Evolutionary conservation across 441 rosid genomes (phyloP).

Genomic region (Bruguiera hainesii): DNA sequence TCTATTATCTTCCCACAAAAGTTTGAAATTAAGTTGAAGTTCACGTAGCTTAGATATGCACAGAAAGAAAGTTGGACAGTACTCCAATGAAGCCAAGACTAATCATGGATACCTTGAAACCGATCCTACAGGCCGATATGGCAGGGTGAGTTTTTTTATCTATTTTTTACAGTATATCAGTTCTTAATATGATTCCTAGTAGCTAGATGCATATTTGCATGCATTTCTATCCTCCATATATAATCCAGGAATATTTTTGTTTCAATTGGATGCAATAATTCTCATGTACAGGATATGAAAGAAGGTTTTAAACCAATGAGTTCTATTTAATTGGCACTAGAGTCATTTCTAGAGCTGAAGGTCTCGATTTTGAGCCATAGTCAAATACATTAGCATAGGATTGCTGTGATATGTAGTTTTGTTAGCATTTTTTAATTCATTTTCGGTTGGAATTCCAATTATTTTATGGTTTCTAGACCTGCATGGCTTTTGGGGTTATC

Average conservation of each 20-base stretch:
- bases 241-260: too few relatives aligned
- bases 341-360: too few relatives aligned
- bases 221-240: too few relatives aligned
- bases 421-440: neutral
- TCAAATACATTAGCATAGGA: too few relatives aligned
- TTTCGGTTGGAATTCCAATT: neutral
- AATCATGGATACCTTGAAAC: constrained; percentile 52
- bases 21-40: neutral
- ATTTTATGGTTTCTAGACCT: neutral
- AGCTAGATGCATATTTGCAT: too few relatives aligned
- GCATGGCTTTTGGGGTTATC: neutral
- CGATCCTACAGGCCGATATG: constrained; percentile 77
- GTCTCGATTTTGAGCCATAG: too few relatives aligned
- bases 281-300: too few relatives aligned
- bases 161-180: too few relatives aligned
- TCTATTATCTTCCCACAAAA: neutral
- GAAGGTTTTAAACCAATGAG: too few relatives aligned
- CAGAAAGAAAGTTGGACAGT: constrained; percentile 19
- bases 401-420: neutral
- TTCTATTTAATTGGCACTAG: too few relatives aligned
- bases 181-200: too few relatives aligned
- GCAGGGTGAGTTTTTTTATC: constrained; percentile 54
- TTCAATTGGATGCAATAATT: too few relatives aligned
- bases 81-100: constrained; percentile 10
- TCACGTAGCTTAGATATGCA: constrained; percentile 24